Conservation (phyloP, 352 stramenopile species). For the Phytophthora meadii region DNA sequence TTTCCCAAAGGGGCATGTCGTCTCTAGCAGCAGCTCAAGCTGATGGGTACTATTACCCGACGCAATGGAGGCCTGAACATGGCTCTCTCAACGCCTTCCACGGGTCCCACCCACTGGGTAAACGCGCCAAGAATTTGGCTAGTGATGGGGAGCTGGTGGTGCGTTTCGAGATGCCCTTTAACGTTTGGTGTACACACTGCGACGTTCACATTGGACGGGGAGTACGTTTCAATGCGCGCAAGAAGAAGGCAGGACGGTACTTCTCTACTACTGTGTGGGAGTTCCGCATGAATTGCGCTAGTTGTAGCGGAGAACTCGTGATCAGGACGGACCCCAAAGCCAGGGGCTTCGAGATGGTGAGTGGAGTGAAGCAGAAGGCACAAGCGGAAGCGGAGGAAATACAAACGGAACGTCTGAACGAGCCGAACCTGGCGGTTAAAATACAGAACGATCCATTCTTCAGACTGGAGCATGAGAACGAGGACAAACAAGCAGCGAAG, state of each 20-base stretch:
- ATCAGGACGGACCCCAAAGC: conserved; percentile 97
- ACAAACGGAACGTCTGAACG: conserved; percentile 65
- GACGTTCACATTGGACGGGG: conserved; percentile 74
- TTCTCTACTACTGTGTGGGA: conserved; percentile 95
- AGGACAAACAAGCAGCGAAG: conserved; percentile 61
- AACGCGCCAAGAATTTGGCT: conserved; percentile 61
- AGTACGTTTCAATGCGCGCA: conserved; percentile 97
- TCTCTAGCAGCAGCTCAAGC: conserved; percentile 96
- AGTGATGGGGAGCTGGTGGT: conserved; percentile 94
- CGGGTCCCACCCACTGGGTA: conserved; percentile 75
- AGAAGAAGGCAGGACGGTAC: conserved; percentile 90
- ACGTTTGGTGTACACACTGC: conserved; percentile 93
- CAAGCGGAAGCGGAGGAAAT: conserved; percentile 55
- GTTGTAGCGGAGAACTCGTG: conserved; percentile 88
- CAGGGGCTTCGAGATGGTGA: conserved; percentile 87
- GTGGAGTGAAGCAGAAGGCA: conserved; percentile 91
- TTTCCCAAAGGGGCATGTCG: conserved; percentile 81
- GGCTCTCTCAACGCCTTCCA: conserved; percentile 89
- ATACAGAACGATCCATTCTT: conserved; percentile 77
- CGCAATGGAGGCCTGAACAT: conserved; percentile 89
- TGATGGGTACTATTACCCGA: conserved; percentile 98
- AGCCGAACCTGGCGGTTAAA: conserved; percentile 46
- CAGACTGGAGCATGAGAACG: conserved; percentile 77
- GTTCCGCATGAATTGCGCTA: conserved; percentile 94
- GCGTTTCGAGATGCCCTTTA: conserved; percentile 98